Evolutionary conservation across 352 stramenopile species (phyloP).

Genomic region (Elongisporangium prolatum): DNA sequence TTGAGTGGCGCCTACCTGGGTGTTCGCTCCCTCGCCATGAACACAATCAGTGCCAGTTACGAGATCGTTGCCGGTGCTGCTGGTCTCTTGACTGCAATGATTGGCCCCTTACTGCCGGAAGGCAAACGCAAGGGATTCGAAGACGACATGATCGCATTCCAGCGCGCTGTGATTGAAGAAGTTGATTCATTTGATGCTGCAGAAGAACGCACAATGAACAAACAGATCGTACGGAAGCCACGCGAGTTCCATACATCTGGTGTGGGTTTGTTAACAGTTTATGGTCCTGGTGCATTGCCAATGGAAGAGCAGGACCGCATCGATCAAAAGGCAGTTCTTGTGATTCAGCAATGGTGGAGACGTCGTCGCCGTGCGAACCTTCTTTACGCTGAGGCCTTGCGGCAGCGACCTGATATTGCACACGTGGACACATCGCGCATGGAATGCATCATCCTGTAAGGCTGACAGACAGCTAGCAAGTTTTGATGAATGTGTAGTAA

Average conservation of each 20-base stretch:
- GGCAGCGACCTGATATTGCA: constrained; percentile 46
- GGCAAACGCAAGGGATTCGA: constrained; percentile 73
- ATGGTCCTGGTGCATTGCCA: constrained; percentile 81
- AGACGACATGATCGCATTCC: constrained; percentile 81
- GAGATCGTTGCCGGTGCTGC: constrained; percentile 82
- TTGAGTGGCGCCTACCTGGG: constrained; percentile 81
- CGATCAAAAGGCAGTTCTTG: constrained; percentile 70
- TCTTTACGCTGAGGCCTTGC: constrained; percentile 55
- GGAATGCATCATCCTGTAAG: neutral
- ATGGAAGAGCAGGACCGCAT: constrained; percentile 87
- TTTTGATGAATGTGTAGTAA: neutral
- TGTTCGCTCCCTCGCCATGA: constrained; percentile 83
- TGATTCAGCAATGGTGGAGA: constrained; percentile 84
- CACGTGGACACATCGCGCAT: constrained; percentile 7
- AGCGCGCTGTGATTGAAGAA: constrained; percentile 84
- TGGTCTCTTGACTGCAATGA: constrained; percentile 66
- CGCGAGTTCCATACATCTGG: constrained; percentile 72
- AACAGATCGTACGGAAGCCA: constrained; percentile 80
- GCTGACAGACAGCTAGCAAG: neutral
- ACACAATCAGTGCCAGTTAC: constrained; percentile 86
- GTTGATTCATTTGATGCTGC: constrained; percentile 83
- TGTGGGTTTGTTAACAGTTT: constrained; percentile 76
- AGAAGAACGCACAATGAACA: constrained; percentile 86
- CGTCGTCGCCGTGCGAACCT: constrained; percentile 57
- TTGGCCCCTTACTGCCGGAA: constrained; percentile 67